A percentile compares a stretch with the other conserved stretches of the same genome.
phyloP scores from a whole-genome alignment of 2,329 filamentous ascomycete genomes.

The Colletotrichum noveboracense region DNA sequence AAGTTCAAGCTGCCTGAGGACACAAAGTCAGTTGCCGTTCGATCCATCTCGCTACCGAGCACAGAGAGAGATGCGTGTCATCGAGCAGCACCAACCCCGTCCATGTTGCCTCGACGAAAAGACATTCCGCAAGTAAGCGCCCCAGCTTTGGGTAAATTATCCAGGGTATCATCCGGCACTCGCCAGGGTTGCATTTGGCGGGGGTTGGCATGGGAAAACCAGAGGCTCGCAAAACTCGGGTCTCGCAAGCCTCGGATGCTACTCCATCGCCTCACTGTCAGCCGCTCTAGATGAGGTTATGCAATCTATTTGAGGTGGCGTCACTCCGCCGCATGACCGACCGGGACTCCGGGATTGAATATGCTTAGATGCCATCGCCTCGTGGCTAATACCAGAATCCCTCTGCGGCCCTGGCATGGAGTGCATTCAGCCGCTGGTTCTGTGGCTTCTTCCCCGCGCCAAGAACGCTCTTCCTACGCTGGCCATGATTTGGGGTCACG shows the following conservation, averaged over 20 bases:
- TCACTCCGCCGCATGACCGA: not conserved
- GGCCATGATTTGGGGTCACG: not conserved
- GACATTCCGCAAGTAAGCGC: not conserved
- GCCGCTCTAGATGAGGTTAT: not conserved
- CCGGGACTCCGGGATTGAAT: not conserved
- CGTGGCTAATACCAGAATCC: not conserved
- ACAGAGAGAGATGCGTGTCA: not conserved
- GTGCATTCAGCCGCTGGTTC: not conserved
- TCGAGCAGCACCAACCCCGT: not conserved
- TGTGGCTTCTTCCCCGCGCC: not conserved
- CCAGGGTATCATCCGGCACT: not conserved
- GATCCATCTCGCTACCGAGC: not conserved
- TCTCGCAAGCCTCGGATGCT: not conserved
- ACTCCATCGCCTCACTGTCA: not conserved
- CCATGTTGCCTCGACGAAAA: not conserved
- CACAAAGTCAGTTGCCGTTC: not conserved
- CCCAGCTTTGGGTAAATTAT: not conserved
- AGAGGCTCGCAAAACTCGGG: not conserved
- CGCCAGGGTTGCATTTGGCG: not conserved
- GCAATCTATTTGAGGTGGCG: slow-evolving; percentile 8
- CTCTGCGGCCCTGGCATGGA: not conserved
- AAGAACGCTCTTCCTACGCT: not conserved
- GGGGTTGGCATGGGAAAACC: not conserved
- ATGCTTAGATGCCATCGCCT: not conserved
- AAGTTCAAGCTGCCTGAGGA: not conserved